Evolutionary conservation across 495 filamentous ascomycete genomes (phyloP).

Genomic region (Tuber brumale): DNA sequence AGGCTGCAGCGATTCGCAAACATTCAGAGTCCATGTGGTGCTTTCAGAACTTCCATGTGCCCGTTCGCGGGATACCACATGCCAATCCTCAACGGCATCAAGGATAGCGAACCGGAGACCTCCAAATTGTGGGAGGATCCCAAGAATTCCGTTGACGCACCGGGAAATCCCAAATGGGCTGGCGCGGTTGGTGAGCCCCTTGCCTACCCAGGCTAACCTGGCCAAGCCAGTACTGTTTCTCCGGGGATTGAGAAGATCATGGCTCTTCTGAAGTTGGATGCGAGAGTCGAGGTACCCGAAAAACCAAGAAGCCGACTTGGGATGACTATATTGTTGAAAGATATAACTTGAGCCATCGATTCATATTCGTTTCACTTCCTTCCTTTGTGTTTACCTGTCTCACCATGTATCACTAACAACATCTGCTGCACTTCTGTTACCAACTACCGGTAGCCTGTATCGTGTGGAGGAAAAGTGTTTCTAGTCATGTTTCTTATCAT

Average conservation of each 20-base stretch:
- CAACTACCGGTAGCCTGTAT: too few species aligned
- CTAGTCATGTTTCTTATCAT: too few species aligned
- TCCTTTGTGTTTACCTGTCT: too few species aligned
- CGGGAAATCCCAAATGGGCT: neutral
- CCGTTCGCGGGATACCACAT: neutral
- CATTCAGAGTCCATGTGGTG: neutral
- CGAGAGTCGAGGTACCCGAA: neutral
- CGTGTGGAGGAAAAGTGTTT: too few species aligned
- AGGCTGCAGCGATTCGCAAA: neutral
- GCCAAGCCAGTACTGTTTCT: neutral
- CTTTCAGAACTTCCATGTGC: conserved; percentile 1
- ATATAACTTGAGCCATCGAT: too few species aligned
- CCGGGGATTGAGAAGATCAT: neutral
- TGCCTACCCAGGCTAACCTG: neutral
- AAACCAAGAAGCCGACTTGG: conserved; percentile 17
- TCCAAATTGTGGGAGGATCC: conserved; percentile 2
- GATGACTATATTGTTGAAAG: conserved; percentile 17
- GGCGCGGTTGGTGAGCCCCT: neutral
- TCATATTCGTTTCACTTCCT: too few species aligned
- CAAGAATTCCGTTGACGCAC: neutral
- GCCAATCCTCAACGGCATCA: neutral
- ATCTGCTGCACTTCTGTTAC: too few species aligned
- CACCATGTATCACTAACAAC: too few species aligned
- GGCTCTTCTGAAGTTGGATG: neutral
- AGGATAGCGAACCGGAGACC: neutral